phyloP scores from a whole-genome alignment of 768 basidiomycete genomes.

The Boletus subparvulus region DNA sequence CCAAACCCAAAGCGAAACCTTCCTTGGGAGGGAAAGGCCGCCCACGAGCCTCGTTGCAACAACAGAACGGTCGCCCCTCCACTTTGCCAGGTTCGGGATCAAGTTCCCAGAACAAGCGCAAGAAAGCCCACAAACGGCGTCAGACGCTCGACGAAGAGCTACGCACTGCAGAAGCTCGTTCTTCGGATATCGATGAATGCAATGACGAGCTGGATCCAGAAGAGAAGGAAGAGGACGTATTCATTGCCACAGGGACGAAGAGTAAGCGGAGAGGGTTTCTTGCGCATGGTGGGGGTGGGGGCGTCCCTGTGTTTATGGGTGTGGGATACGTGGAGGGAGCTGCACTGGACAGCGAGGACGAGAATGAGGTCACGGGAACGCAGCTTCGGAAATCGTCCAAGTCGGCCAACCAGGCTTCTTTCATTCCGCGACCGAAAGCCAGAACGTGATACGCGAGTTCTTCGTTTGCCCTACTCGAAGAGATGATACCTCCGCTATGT shows the following conservation, averaged over 20 bases:
- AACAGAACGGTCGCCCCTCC: background rate
- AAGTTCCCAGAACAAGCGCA: constrained; percentile 18
- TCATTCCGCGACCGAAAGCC: constrained; percentile 27
- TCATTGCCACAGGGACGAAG: constrained; percentile 54
- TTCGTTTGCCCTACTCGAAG: background rate
- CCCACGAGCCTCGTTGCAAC: constrained; percentile 5
- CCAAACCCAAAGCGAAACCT: constrained; percentile 17
- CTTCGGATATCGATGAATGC: constrained; percentile 31
- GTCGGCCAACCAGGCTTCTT: constrained; percentile 14
- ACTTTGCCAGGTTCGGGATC: constrained; percentile 12
- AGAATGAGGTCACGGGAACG: background rate
- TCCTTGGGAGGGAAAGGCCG: constrained; percentile 18
- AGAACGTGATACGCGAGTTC: constrained; percentile 9
- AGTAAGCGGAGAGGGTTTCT: constrained; percentile 60
- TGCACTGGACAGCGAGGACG: constrained; percentile 29
- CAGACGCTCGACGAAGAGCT: constrained; percentile 71
- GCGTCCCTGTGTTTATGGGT: constrained; percentile 68
- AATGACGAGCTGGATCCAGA: constrained; percentile 42
- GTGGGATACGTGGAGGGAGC: constrained; percentile 64
- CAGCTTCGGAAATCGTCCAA: constrained; percentile 7
- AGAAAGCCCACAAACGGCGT: constrained; percentile 33
- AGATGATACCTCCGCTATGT: constrained; percentile 9
- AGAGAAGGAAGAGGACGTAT: constrained; percentile 42
- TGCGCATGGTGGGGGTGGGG: constrained; percentile 74
- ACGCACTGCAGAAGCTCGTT: constrained; percentile 42